Conservation (phyloP, 139 green algal species). For the Auxenochlorella pyrenoidosa region DNA sequence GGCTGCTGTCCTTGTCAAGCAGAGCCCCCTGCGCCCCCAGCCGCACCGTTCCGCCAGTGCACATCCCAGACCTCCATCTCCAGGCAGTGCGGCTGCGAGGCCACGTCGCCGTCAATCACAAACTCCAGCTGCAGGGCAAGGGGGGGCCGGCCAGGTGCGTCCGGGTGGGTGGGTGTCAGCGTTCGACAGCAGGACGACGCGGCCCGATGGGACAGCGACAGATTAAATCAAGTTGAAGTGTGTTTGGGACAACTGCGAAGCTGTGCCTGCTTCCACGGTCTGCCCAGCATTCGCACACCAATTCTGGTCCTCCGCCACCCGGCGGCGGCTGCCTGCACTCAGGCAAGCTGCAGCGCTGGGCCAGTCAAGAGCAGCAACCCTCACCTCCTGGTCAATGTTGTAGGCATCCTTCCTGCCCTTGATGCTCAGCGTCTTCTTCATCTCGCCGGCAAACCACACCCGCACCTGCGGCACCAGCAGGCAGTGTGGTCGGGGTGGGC, state of each 20-base stretch:
- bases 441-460: constrained; percentile 16
- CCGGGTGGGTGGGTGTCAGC: background rate
- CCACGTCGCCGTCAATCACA: background rate
- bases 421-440: background rate
- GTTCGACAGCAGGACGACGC: no score
- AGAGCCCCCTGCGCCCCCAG: background rate
- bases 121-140: constrained; percentile 19
- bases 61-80: constrained; percentile 12
- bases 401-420: background rate
- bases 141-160: no score
- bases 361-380: no score
- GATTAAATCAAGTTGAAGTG: no score
- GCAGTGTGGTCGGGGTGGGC: no score
- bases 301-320: no score
- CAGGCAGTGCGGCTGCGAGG: background rate
- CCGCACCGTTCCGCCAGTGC: constrained; percentile 16
- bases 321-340: no score
- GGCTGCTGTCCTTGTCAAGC: no score
- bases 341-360: no score
- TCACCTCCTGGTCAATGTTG: constrained; percentile 8
- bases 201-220: no score
- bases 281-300: background rate
- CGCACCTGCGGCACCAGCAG: background rate
- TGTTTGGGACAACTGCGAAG: no score
- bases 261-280: background rate